Evolutionary conservation across 139 green algal species (phyloP).

Genomic region (Chlamydomonas sp.): DNA sequence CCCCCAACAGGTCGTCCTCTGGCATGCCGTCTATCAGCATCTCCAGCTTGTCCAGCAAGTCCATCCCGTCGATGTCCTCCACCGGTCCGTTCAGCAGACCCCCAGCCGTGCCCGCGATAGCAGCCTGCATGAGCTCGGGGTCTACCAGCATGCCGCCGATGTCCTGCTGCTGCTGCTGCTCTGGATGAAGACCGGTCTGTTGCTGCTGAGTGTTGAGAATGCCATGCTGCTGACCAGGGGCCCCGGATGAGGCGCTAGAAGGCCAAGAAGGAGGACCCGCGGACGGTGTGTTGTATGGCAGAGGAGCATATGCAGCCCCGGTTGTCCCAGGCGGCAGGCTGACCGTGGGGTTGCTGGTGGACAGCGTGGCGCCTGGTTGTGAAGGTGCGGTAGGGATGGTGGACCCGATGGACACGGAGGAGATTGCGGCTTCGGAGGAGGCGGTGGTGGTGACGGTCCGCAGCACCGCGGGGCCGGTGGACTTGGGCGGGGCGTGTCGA

Average conservation of each 20-base stretch:
- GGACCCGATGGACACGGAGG: not conserved
- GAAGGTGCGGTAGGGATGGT: not conserved
- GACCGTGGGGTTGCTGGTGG: not conserved
- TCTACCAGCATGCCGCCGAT: too few relatives aligned
- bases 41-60: not conserved
- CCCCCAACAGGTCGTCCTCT: not conserved
- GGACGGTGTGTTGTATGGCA: too few relatives aligned
- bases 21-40: conserved; percentile 6
- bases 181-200: too few relatives aligned
- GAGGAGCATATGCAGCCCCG: not conserved
- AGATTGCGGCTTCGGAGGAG: not conserved
- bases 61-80: not conserved
- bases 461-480: not conserved
- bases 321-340: too few relatives aligned
- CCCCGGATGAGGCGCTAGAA: too few relatives aligned
- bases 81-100: not conserved
- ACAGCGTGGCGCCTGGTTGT: not conserved
- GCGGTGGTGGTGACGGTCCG: not conserved
- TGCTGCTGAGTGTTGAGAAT: too few relatives aligned
- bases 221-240: too few relatives aligned
- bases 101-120: too few relatives aligned
- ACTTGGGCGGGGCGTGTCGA: not conserved
- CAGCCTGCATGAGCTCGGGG: too few relatives aligned
- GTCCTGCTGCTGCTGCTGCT: too few relatives aligned
- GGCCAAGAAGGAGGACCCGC: too few relatives aligned